Evolutionary conservation across 768 basidiomycete genomes (phyloP), one percentile per base, ranked within the genome.

Genomic region (Amyloporia xantha): DNA sequence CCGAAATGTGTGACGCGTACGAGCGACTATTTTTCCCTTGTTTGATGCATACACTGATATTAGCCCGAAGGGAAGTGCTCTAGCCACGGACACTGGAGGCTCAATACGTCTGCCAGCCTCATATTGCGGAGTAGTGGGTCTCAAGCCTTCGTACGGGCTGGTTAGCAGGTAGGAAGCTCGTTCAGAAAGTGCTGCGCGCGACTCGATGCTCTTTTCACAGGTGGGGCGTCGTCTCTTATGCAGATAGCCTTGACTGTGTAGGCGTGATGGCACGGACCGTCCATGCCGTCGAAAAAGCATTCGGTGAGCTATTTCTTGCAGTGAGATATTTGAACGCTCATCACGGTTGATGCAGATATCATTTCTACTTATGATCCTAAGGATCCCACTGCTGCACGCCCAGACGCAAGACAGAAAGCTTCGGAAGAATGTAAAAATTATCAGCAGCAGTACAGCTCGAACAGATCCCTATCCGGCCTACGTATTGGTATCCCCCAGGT

Each of bases 21-120:
- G 91, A 74, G 41, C 38, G 3, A n/a, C 10, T 9, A 13, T 13
- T 37, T n/a, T n/a, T n/a, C n/a, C n/a, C n/a, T n/a, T n/a, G n/a
- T 26, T 11, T 3, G 36, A 37, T 5, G 13, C 6, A 5, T 19
- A 27, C 15, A 24, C 13, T 19, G 27, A 39, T 28, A 21, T 4
- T 5, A 27, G 13, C 9, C 5, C 28, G 23, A 27, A 50, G 39
- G 51, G 45, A 55, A 96, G 95, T 15, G 92, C 95, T 0, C 62
- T 98, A 19, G 90, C 85, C 1, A 95, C 93, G 2, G 96, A 99
- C 63, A 98, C 95, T 0, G 95, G 96, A 6, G 96, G 95, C 1
- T 98, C 96, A 4, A 83, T 86, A 9, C 79, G 95, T 35, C 71
- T 99, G 2, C 96, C 96, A 0, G 96, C 96, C 0, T 84, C 92